Evolutionary conservation across 441 rosid species (phyloP), one percentile per base, ranked within the genome.

Genomic region (Syzygium syzygioides): DNA sequence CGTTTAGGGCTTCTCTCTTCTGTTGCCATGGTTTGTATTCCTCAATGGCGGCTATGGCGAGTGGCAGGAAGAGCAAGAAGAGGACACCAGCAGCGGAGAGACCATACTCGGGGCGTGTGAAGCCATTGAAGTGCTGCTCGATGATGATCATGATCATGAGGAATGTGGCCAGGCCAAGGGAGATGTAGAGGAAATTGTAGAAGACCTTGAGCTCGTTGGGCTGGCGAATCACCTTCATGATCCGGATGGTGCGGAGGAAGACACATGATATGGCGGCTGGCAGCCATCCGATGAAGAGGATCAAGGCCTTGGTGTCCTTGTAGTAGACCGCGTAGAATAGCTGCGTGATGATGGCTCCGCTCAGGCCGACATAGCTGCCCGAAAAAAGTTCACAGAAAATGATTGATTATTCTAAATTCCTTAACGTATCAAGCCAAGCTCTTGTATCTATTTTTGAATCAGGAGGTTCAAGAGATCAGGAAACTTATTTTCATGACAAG

Each of bases 71-170:
- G 66, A 89, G 88, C 88, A 89, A 79, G 88, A 89, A 86, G 4
- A 86, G n/a, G 53, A 89, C 90, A 5, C 86, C 66, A 2, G 88
- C 86, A 17, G 88, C 86, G 12, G 79, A 85, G 5, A 83, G 62
- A 5, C 88, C 86, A 18, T 89, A 89, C 86, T 86, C 90, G 9
- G 66, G n/a, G 37, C 83, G 80, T n/a, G 88, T 48, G 90, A 89
- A 86, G 25, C 25, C 62, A 14, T 68, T 53, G 23, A 76, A 26
- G 56, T 14, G 80, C 26, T 86, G 80, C 86, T 89, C 88, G n/a
- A 87, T 28, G 56, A 89, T 86, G 80, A 86, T 86, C 90, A 86
- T 79, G 68, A 89, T 89, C 90, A 89, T 89, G 88, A 89, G 88
- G 52, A 89, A 86, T 11, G 64, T 55, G 11, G 90, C 90, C 6